phyloP scores from a whole-genome alignment of 2,329 filamentous ascomycete genomes.

The Thelonectria blattea region DNA sequence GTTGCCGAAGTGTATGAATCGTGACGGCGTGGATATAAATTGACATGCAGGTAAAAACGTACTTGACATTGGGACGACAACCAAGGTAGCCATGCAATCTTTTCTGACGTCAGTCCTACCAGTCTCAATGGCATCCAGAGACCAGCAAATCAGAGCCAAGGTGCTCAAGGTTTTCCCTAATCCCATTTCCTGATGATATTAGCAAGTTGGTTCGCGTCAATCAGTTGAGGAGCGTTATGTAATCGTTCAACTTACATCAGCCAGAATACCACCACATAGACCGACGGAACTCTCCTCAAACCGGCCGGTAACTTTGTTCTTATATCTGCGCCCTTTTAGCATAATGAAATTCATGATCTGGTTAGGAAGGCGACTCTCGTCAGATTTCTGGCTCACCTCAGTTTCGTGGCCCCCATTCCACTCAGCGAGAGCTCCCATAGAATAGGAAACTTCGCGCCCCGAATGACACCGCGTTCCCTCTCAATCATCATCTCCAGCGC shows the following conservation, averaged over 20 bases:
- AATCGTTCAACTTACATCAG: neutral
- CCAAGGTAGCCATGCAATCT: constrained; percentile 35
- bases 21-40: no score
- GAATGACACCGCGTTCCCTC: neutral
- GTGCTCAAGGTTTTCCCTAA: constrained; percentile 43
- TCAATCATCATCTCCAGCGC: neutral
- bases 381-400: neutral
- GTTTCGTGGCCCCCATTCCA: neutral
- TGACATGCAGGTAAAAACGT: fast-evolving
- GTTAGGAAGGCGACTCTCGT: neutral
- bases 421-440: neutral
- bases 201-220: neutral
- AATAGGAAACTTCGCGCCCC: neutral
- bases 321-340: no score
- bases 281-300: no score
- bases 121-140: constrained; percentile 30
- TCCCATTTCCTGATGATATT: constrained; percentile 41
- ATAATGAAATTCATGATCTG: neutral
- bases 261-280: constrained; percentile 1
- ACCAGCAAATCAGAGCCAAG: constrained; percentile 38
- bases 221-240: neutral
- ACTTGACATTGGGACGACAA: constrained; percentile 25
- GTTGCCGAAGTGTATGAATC: constrained; percentile 32
- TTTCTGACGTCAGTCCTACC: neutral
- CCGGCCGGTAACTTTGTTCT: no score